Conservation (phyloP, 805 yeast genomes). For the Debaryomyces hansenii region DNA sequence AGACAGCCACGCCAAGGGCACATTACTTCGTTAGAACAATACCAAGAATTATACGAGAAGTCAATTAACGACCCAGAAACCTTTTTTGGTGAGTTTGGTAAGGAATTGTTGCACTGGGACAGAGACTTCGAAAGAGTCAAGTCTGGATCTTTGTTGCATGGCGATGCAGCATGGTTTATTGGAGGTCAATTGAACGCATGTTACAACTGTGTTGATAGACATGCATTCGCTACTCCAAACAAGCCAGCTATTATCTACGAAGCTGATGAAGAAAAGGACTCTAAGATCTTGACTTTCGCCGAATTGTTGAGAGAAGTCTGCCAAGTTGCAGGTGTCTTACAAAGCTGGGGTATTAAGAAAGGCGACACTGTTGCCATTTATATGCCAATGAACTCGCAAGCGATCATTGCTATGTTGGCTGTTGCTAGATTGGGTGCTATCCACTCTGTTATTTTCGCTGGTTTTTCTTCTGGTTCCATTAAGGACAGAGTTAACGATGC, state of each 20-base stretch:
- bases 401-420: conserved; percentile 72
- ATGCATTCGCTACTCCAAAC: conserved; percentile 69
- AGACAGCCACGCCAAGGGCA: conserved; percentile 65
- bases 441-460: conserved; percentile 85
- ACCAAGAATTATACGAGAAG: conserved; percentile 65
- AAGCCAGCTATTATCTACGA: conserved; percentile 77
- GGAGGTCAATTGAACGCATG: conserved; percentile 80
- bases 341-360: conserved; percentile 65
- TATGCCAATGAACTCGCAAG: conserved; percentile 85
- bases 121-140: conserved; percentile 67
- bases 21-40: conserved; percentile 62
- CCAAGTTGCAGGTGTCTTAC: conserved; percentile 67
- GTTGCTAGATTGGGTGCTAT: conserved; percentile 79
- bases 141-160: conserved; percentile 61
- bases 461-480: conserved; percentile 72
- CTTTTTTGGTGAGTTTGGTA: conserved; percentile 79
- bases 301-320: conserved; percentile 71
- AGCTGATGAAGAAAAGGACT: conserved; percentile 74
- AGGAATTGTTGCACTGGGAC: conserved; percentile 75
- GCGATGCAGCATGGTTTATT: conserved; percentile 67
- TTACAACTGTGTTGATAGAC: conserved; percentile 80
- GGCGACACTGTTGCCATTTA: conserved; percentile 88
- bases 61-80: conserved; percentile 77
- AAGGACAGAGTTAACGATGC: conserved; percentile 75
- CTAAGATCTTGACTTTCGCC: conserved; percentile 63